Percentiles rank a stretch among this genome's conserved stretches.
These are phyloP conservation scores for Blastomyces percursus DNA, from an alignment of 2,329 filamentous ascomycete species.

Conservation along the genomic window DNA sequence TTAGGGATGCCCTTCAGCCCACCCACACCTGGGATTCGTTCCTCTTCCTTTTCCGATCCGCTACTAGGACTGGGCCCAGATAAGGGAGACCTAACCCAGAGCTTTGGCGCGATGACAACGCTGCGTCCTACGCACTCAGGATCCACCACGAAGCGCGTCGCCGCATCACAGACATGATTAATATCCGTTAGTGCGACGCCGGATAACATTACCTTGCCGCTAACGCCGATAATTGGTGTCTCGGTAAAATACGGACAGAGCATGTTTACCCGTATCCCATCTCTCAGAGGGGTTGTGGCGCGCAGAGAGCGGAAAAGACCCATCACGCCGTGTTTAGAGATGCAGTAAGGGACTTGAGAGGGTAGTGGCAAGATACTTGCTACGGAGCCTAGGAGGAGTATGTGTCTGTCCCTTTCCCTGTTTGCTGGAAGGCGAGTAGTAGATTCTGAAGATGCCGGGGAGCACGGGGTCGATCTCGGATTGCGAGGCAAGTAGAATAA, in stretches of 20 bases:
- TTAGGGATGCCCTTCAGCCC: slow-evolving; percentile 13
- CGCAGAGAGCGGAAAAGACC: slow-evolving; percentile 53
- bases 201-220: slow-evolving; percentile 43
- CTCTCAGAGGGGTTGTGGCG: slow-evolving; percentile 34
- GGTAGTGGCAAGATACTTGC: slow-evolving; percentile 41
- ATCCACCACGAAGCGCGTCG: slow-evolving; percentile 51
- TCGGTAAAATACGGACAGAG: slow-evolving; percentile 58
- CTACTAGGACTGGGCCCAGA: not conserved
- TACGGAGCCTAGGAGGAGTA: slow-evolving; percentile 54
- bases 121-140: slow-evolving; percentile 46
- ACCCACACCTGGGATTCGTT: slow-evolving; percentile 9
- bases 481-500: slow-evolving; percentile 48
- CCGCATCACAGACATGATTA: slow-evolving; percentile 54
- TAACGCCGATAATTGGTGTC: slow-evolving; percentile 45
- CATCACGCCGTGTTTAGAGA: slow-evolving; percentile 55
- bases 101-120: slow-evolving; percentile 47
- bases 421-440: slow-evolving; percentile 18
- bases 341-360: slow-evolving; percentile 43
- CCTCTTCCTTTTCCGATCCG: slow-evolving; percentile 19
- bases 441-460: slow-evolving; percentile 15
- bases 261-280: slow-evolving; percentile 52
- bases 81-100: slow-evolving; percentile 31
- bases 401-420: slow-evolving; percentile 43
- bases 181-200: slow-evolving; percentile 45
- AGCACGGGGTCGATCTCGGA: slow-evolving; percentile 32